Percentiles rank a stretch among this genome's conserved stretches.
Conservation (phyloP, 1,139 yeast species). For the Saccharomycopsis phalli region DNA sequence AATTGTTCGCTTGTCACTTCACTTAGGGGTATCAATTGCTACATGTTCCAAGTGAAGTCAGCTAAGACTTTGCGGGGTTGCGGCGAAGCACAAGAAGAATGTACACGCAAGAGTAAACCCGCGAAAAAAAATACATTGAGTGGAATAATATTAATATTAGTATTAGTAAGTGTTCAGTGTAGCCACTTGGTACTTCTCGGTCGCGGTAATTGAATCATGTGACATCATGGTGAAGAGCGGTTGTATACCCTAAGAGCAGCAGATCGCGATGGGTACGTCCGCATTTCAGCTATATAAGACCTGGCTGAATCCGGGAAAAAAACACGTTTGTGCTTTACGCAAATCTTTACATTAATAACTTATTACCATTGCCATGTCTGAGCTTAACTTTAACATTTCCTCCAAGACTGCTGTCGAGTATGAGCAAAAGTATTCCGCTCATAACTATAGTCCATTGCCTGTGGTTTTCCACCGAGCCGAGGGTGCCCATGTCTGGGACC, state of each 20-base stretch:
- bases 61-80: no score
- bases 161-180: no score
- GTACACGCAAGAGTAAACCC: no score
- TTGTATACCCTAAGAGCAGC: conserved; percentile 13
- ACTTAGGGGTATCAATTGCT: no score
- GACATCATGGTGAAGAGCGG: no score
- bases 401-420: conserved; percentile 58
- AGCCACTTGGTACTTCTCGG: no score
- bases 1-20: no score
- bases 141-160: no score
- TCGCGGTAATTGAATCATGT: no score
- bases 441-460: conserved; percentile 94
- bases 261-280: conserved; percentile 9
- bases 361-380: conserved; percentile 11
- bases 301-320: not conserved
- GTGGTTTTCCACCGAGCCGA: conserved; percentile 80
- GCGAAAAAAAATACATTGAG: no score
- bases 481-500: conserved; percentile 98
- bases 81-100: no score
- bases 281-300: conserved; percentile 1
- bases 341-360: not conserved
- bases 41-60: no score
- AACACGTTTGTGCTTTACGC: not conserved
- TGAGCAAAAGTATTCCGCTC: conserved; percentile 84
- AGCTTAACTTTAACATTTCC: conserved; percentile 37